Evolutionary conservation across 202 grass and related monocot genomes (phyloP), one percentile per base, ranked within the genome.

Genomic region (Saccharum hybrid): DNA sequence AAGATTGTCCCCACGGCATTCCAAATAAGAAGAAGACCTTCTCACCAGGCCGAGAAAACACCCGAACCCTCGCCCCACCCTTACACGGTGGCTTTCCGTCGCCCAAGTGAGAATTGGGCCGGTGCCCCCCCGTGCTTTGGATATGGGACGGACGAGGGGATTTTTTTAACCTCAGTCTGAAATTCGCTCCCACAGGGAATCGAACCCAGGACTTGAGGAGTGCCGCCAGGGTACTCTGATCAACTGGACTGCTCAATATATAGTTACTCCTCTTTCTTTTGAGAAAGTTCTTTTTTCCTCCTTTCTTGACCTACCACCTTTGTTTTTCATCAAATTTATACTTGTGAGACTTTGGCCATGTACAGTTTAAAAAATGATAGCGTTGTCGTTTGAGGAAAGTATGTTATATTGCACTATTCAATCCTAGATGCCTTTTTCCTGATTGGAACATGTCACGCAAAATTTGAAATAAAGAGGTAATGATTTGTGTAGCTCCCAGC

Each of bases 331-430:
- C 54, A 7, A 31, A 71, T 71, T 19, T 65, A 42, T 60, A 67
- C 66, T 72, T 66, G 57, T 72, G 73, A 72, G 28, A 72, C 40
- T 31, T 16, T 61, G n/a, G 14, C 36, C 11, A 70, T 70, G 37
- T 30, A 78, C 51, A 38, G 10, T 41, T 42, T 1, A 13, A 46
- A 54, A 18, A 51, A 51, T 51, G 48, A 2, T 49, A 49, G 28
- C 30, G n/a, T 39, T 79, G 14, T 21, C 42, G n/a, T 72, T 2
- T 16, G 42, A 72, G 57, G 42, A 54, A 72, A 42, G 83, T 45
- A 33, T 33, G 31, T 16, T 34, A 54, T 16, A 34, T 2, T 33
- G 31, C 41, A 16, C 5, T 8, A 26, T 19, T 15, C 2, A 63
- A 18, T 56, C 68, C 14, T 56, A 33, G 31, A 4, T 52, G 30